These are phyloP conservation scores for Rhizophora apiculata DNA, from an alignment of 345 rosid species.

Conservation along the genomic window DNA sequence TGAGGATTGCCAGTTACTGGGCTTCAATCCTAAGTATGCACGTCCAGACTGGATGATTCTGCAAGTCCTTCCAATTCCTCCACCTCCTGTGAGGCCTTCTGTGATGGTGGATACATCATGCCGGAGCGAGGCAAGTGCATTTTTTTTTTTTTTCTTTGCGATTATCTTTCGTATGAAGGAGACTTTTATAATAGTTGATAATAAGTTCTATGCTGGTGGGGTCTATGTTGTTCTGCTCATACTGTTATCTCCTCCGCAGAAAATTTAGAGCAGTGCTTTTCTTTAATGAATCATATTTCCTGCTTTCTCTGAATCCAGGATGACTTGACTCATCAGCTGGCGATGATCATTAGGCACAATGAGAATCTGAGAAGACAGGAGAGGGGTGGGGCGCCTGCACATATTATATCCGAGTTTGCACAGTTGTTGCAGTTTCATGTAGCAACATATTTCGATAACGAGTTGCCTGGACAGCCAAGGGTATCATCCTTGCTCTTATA, in stretches of 20 bases:
- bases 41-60: conserved; percentile 99
- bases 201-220: too few species aligned
- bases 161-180: neutral
- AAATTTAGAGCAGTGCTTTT: neutral
- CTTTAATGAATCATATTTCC: neutral
- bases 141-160: neutral
- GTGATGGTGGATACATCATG: conserved; percentile 95
- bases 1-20: conserved; percentile 77
- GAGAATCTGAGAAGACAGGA: conserved; percentile 88
- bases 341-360: conserved; percentile 90
- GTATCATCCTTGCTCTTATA: conserved; percentile 27
- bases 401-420: conserved; percentile 92
- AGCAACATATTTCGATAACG: conserved; percentile 95
- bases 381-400: conserved; percentile 95
- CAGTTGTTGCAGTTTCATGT: conserved; percentile 92
- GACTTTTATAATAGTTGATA: neutral
- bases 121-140: conserved; percentile 68
- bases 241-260: neutral
- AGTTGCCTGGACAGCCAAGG: conserved; percentile 98
- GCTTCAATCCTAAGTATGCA: conserved; percentile 92
- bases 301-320: conserved; percentile 53
- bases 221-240: neutral
- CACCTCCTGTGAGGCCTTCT: conserved; percentile 99
- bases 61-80: conserved; percentile 96
- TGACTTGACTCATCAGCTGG: conserved; percentile 92